These are phyloP conservation scores for Liquidambar formosana DNA, from an alignment of 164 flowering plant species.

Conservation along the genomic window DNA sequence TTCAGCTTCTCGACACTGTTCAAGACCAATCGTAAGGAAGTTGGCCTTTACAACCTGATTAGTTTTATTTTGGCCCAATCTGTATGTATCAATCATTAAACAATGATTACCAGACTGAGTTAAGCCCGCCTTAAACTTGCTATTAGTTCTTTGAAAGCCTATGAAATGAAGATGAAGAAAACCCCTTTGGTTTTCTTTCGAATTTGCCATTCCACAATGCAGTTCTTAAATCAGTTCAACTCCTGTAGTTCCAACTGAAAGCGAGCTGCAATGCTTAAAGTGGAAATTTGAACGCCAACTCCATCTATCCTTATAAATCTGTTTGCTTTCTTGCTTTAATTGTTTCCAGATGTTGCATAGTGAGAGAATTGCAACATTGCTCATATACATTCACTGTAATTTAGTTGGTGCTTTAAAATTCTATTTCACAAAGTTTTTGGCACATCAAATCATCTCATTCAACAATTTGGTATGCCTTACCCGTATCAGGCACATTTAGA, in stretches of 20 bases:
- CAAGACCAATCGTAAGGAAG: slow-evolving; percentile 64
- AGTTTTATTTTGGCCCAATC: neutral
- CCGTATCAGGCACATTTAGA: too few species aligned
- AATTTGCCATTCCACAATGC: neutral
- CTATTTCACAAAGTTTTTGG: too few species aligned
- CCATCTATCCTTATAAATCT: neutral
- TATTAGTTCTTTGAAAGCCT: neutral
- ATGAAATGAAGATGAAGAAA: neutral
- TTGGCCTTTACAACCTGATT: neutral
- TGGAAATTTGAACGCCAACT: neutral
- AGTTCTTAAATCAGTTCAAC: neutral
- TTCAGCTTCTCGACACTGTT: slow-evolving; percentile 89
- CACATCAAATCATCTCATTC: too few species aligned
- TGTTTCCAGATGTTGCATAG: neutral
- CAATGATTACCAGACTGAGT: too few species aligned
- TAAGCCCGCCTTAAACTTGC: neutral
- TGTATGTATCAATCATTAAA: neutral
- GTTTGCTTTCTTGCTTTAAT: neutral
- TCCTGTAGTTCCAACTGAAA: neutral
- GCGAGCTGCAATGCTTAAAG: neutral
- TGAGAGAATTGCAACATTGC: too few species aligned
- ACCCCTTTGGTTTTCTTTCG: neutral
- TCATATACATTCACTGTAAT: too few species aligned
- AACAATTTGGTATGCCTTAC: too few species aligned
- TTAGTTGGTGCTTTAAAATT: too few species aligned